Base-by-base conservation (phyloP, 1,284 basidiomycete genomes). In the Fomes fomentarius region DNA sequence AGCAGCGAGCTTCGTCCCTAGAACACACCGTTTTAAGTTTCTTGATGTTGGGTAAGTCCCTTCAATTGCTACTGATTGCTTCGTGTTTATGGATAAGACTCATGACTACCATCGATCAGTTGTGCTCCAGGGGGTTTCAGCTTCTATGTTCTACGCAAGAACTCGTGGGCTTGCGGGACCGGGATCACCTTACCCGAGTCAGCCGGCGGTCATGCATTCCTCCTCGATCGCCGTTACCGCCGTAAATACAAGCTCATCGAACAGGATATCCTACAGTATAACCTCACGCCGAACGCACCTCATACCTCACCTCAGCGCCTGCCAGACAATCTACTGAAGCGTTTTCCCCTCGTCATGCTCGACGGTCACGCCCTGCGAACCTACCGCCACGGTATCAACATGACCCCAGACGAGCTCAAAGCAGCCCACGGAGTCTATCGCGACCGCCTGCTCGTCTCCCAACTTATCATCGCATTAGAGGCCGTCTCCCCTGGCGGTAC, bases 121-220 rank as follows among this genome's bases (percentile, higher is more conserved):
- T 73, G 71, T 45, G 69, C 69, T 21, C 71, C 69, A 0, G 70
- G 71, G 17, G 70, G 72, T 0, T 73, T 73, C 49, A 66, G 68
- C 12, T 66, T 66, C 1, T 70, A 71, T 52, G 60, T 72, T 44
- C 62, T 73, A 5, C 47, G 43, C 4, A 65, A 65, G 46, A 68
- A 71, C 49, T 50, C 58, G 0, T n/a, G 46, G 9, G 66, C 70
- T 9, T 44, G 44, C 1, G 71, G 72, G 0, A 57, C 67, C 2
- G 72, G 71, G 4, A 64, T 74, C 8, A 66, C 68, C 7, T 59
- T 71, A 1, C 52, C 63, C 0, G 52, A 56, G 2, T 56, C 59
- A 19, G 52, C 63, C 35, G 70, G 70, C 3, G 70, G 68, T 0
- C 64, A 71, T 39, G 38, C 56, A 0, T 63, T 62, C 38, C 48